These are phyloP conservation scores for Fraxinus dipetala DNA, from an alignment of 305 asterid genomes.

Conservation along the genomic window DNA sequence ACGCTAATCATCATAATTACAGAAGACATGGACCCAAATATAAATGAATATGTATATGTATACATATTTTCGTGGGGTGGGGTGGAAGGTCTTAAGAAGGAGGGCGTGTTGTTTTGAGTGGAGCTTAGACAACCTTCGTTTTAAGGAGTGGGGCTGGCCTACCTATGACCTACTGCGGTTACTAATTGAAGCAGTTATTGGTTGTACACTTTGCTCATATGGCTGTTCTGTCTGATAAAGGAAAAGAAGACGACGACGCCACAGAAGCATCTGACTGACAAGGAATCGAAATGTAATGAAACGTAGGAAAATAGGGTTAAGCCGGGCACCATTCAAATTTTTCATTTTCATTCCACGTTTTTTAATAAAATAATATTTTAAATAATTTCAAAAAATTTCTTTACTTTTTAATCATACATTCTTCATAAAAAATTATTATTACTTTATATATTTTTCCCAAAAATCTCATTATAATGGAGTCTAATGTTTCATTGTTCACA, in stretches of 20 bases:
- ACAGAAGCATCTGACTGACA: not conserved
- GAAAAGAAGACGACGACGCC: not conserved
- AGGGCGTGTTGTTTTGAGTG: not conserved
- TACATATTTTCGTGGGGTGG: not conserved
- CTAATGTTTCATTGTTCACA: too few relatives aligned
- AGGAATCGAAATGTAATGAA: not conserved
- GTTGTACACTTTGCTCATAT: not conserved
- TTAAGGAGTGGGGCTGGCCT: not conserved
- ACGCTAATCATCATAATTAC: not conserved
- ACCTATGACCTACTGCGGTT: not conserved
- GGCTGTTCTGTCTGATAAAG: not conserved
- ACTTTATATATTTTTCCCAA: too few relatives aligned
- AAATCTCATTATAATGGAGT: too few relatives aligned
- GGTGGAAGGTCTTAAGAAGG: not conserved
- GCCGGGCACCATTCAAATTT: too few relatives aligned
- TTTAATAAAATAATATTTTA: too few relatives aligned
- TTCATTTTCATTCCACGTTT: too few relatives aligned
- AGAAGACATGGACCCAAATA: slow-evolving; percentile 2
- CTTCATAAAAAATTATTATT: too few relatives aligned
- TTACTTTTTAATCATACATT: too few relatives aligned
- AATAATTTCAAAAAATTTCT: too few relatives aligned
- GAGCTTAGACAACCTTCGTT: not conserved
- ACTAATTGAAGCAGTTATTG: not conserved
- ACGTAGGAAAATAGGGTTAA: too few relatives aligned
- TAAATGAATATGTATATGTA: not conserved